A percentile compares a stretch with the other conserved stretches of the same genome.
These are phyloP conservation scores for Irpex rosettiformis DNA, from an alignment of 1,284 basidiomycete species.

Conservation along the genomic window DNA sequence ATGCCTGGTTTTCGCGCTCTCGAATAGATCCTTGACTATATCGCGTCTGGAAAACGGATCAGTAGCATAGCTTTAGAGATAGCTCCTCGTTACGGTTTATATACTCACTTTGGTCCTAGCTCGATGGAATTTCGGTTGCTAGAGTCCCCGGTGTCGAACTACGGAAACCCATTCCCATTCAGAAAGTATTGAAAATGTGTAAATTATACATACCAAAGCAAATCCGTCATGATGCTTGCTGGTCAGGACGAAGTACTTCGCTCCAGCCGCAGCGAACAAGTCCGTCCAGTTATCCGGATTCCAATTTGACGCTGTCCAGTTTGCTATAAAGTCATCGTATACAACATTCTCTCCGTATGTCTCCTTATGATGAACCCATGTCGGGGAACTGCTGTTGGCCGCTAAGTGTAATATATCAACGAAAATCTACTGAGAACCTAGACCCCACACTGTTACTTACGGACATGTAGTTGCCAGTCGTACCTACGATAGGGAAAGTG, in stretches of 20 bases:
- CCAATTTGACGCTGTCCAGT: slow-evolving; percentile 50
- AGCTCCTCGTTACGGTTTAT: not conserved
- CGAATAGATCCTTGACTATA: slow-evolving; percentile 49
- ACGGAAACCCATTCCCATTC: not conserved
- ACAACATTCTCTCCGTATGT: slow-evolving; percentile 44
- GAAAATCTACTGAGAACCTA: too few relatives aligned
- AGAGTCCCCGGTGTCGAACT: slow-evolving; percentile 50
- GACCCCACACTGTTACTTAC: slow-evolving; percentile 10
- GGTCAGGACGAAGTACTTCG: slow-evolving; percentile 60
- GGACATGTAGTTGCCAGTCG: slow-evolving; percentile 41
- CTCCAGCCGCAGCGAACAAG: slow-evolving; percentile 51
- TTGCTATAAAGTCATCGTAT: slow-evolving; percentile 57
- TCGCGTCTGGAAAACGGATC: slow-evolving; percentile 35
- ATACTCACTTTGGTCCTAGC: slow-evolving; percentile 37
- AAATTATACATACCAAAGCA: slow-evolving; percentile 31
- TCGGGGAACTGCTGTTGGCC: slow-evolving; percentile 33
- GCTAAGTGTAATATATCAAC: slow-evolving; percentile 9
- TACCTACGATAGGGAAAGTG: slow-evolving; percentile 3
- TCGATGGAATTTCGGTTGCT: slow-evolving; percentile 46
- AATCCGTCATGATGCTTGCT: slow-evolving; percentile 54
- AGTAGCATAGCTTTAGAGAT: not conserved
- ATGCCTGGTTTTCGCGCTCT: slow-evolving; percentile 44
- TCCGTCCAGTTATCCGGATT: slow-evolving; percentile 53
- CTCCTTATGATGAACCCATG: slow-evolving; percentile 47
- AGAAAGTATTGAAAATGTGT: too few relatives aligned